Evolutionary conservation across 805 yeast genomes (phyloP), one percentile per base, ranked within the genome.

Genomic region (Monosporozyma siamensis): DNA sequence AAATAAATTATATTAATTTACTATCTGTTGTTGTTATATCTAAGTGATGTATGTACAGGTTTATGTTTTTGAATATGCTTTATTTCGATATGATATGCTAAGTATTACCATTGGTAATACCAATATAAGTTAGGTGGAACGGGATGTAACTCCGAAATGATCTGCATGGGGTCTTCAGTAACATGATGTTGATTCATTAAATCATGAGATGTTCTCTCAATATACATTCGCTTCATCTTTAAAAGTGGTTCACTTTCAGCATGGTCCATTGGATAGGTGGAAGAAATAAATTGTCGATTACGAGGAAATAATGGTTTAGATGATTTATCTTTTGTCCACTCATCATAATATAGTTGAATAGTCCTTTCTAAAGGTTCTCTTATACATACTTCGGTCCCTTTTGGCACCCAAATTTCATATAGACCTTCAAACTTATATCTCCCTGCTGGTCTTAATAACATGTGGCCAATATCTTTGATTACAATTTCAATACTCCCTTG

Each of bases 401-500:
- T 55, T 0, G 86, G 86, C 3, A 78, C 69, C 68, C 71, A 74
- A 1, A 75, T 58, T 55, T 74, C 75, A 45, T 67, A 69, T 4
- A 69, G 44, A 0, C 66, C 68, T 18, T 49, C 55, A 24, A 46
- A 63, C 4, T 40, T 24, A 40, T 62, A 65, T 9, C 48, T 53
- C 10, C 86, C 82, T 0, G 84, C 78, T 2, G 88, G 80, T 5
- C 68, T 70, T 12, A 83, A 56, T 29, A 76, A 72, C 2, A 82
- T 47, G 50, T 71, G 78, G 0, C 92, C 92, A n/a, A 78, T 55
- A 46, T 77, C 78, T 41, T 74, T 75, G 8, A 83, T 50, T 2
- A 83, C 81, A 22, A 83, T 52, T 51, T 83, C 94, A 8, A 83
- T 63, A 4, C 73, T 56, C 0, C 90, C 90, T 45, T 61, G 66